A percentile compares a stretch with the other conserved stretches of the same genome.
Evolutionary conservation across 495 filamentous ascomycete species (phyloP).

Genomic region (Tuber borchii): DNA sequence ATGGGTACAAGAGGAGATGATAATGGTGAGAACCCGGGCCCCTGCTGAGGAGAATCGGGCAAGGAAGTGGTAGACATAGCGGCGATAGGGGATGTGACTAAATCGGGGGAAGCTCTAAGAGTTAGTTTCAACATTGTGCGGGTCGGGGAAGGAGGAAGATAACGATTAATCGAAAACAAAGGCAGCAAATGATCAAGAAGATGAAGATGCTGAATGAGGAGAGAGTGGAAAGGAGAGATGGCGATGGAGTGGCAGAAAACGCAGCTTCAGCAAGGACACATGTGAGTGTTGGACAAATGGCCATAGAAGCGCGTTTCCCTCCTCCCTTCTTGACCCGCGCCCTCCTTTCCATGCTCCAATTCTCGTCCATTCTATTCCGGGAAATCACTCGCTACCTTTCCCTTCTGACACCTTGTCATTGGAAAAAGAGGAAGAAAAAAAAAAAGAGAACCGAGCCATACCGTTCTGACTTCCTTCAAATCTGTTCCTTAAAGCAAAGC

Average conservation of each 20-base stretch:
- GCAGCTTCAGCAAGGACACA: slow-evolving; percentile 30
- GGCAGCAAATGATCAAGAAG: slow-evolving; percentile 12
- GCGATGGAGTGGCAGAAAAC: slow-evolving; percentile 9
- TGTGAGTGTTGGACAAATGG: slow-evolving; percentile 32
- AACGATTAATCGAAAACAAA: slow-evolving; percentile 11
- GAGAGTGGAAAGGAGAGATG: background rate
- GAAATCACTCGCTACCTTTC: background rate
- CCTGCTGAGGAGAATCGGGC: slow-evolving; percentile 57
- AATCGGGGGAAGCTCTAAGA: slow-evolving; percentile 20
- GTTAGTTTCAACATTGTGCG: slow-evolving; percentile 31
- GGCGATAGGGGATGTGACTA: slow-evolving; percentile 12
- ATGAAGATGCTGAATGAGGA: slow-evolving; percentile 28
- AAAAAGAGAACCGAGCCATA: background rate
- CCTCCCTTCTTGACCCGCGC: slow-evolving; percentile 9
- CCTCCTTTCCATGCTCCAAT: background rate
- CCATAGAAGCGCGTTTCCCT: slow-evolving; percentile 30
- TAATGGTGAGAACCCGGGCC: slow-evolving; percentile 52
- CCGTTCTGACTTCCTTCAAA: background rate
- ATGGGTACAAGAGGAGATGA: slow-evolving; percentile 44
- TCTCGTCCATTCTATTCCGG: background rate
- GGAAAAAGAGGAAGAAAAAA: background rate
- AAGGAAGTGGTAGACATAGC: slow-evolving; percentile 25
- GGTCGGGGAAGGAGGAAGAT: background rate
- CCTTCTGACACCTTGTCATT: background rate
- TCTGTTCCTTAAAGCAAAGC: slow-evolving; percentile 1